Conservation (phyloP, 192 early-diverging fungal species). For the Coemansia umbellata region DNA sequence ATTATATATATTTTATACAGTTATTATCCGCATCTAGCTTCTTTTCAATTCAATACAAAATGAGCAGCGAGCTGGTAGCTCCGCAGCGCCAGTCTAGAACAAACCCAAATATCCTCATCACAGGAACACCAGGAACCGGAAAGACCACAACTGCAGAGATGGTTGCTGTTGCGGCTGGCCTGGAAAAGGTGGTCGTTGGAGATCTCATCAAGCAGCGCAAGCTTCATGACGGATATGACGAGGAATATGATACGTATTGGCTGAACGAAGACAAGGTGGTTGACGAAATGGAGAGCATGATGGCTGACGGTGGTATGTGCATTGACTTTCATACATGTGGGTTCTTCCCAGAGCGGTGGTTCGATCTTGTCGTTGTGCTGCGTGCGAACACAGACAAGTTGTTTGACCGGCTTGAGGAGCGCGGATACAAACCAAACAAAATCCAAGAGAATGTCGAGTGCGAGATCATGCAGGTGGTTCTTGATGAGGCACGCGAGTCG, state of each 20-base stretch:
- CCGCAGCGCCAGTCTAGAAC: constrained; percentile 18
- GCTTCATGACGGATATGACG: constrained; percentile 83
- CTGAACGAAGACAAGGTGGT: constrained; percentile 93
- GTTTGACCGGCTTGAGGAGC: constrained; percentile 73
- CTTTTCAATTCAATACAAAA: not conserved
- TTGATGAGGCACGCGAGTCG: constrained; percentile 83
- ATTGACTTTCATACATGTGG: constrained; percentile 95
- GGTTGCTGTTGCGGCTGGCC: constrained; percentile 66
- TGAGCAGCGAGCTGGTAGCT: constrained; percentile 12
- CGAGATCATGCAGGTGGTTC: constrained; percentile 96
- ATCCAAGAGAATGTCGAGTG: constrained; percentile 91
- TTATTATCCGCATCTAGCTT: too few relatives aligned
- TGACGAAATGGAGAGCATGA: constrained; percentile 84
- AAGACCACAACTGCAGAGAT: constrained; percentile 79
- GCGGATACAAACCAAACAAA: constrained; percentile 80
- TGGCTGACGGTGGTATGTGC: constrained; percentile 78
- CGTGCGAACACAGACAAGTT: constrained; percentile 72
- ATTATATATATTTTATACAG: not conserved
- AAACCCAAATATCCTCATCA: constrained; percentile 77
- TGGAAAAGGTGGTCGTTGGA: constrained; percentile 82
- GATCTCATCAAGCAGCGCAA: constrained; percentile 78
- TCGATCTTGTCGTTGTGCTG: constrained; percentile 93
- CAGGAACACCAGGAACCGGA: constrained; percentile 82
- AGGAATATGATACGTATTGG: constrained; percentile 83
- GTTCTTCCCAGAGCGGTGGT: constrained; percentile 97